Evolutionary conservation across 768 basidiomycete species (phyloP).

Genomic region (Phylloporus scabripes): DNA sequence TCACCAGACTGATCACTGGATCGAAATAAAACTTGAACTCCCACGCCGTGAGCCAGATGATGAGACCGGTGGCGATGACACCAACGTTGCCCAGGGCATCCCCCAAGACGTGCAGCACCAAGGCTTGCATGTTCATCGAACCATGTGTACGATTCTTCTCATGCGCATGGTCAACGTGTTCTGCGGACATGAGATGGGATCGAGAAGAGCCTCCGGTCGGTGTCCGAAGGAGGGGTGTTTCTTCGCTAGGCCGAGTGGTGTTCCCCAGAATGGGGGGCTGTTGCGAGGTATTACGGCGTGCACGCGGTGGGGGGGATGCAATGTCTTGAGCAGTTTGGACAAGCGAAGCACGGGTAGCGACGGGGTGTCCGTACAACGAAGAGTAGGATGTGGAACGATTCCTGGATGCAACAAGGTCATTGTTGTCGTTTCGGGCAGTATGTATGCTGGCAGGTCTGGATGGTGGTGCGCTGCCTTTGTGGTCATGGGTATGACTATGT

Average conservation of each 20-base stretch:
- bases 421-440: slow-evolving; percentile 8
- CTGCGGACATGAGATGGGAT: slow-evolving; percentile 13
- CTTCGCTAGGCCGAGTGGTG: slow-evolving; percentile 29
- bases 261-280: slow-evolving; percentile 6
- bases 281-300: not conserved
- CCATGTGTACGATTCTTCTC: slow-evolving; percentile 43
- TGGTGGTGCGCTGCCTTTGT: slow-evolving; percentile 32
- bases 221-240: slow-evolving; percentile 39
- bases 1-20: slow-evolving; percentile 87
- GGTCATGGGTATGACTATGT: slow-evolving; percentile 58
- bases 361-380: slow-evolving; percentile 70
- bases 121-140: slow-evolving; percentile 98
- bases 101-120: slow-evolving; percentile 90
- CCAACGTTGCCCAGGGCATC: slow-evolving; percentile 98
- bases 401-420: slow-evolving; percentile 24
- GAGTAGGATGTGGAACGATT: slow-evolving; percentile 44
- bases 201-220: not conserved
- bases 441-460: slow-evolving; percentile 39
- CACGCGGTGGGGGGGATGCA: slow-evolving; percentile 33
- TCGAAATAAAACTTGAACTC: slow-evolving; percentile 88
- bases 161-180: slow-evolving; percentile 8
- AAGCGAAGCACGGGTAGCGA: slow-evolving; percentile 63
- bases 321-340: slow-evolving; percentile 85
- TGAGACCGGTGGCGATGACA: slow-evolving; percentile 89
- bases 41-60: slow-evolving; percentile 90